Base-by-base conservation (phyloP, 805 yeast species). In the Lachancea mirantina region DNA sequence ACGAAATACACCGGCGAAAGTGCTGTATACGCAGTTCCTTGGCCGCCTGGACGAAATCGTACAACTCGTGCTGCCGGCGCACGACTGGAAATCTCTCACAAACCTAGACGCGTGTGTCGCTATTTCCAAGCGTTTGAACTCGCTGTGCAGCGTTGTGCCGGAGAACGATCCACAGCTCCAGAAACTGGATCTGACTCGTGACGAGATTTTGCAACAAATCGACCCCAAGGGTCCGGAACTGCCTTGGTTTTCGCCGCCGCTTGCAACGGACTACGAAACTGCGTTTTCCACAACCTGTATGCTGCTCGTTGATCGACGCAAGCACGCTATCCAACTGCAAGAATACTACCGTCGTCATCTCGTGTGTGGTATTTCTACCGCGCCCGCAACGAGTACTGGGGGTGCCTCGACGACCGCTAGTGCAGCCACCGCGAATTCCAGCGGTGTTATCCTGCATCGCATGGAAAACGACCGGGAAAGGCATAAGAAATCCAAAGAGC, bases 401-500 rank as follows among this genome's bases (percentile, higher is more conserved):
- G n/a, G n/a, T n/a, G 13, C 20, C 30, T 11, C 34, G 9, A 13
- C 31, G 6, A 20, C 32, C 40, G 32, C 28, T 42, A 32, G 30
- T 36, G 36, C 79, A 43, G n/a, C n/a, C n/a, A n/a, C n/a, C n/a
- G n/a, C n/a, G n/a, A n/a, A n/a, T n/a, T n/a, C n/a, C n/a, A n/a
- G n/a, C n/a, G n/a, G n/a, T n/a, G 75, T 83, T 19, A 23, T 32
- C 11, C 52, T 85, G 11, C 68, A 74, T 22, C 64, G 97, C 39
- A 85, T 89, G 78, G 96, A 89, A 52, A 88, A 80, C 41, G 97
- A 89, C 53, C 65, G 98, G 45, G 98, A 89, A 53, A 65, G 95
- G 36, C 87, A 84, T 49, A 89, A 89, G 52, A 70, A 83, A 42
- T 72, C 81, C 9, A 85, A 88, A 46, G 96, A 89, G 48, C 73